Evolutionary conservation across 106 monocot genomes (phyloP), one percentile per base, ranked within the genome.

Genomic region (Apostasia ramifera): DNA sequence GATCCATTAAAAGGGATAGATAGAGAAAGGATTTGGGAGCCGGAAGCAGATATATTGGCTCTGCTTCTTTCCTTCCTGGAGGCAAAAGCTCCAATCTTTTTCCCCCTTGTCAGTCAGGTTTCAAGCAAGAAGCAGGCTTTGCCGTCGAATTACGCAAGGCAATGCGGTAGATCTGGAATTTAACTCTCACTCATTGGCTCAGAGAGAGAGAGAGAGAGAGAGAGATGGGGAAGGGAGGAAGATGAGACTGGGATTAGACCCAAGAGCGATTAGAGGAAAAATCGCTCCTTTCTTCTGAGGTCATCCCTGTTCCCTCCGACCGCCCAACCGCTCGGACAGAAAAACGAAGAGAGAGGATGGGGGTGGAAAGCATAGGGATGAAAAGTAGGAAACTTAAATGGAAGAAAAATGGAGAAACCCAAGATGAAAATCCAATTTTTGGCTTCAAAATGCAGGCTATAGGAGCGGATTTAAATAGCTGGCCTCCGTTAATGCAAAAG

Each of bases 111-210:
- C 44, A 1, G 44, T 45, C 44, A 1, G 45, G 8, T 45, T 63
- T 63, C 45, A 63, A 63, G 45, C 62, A 10, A 8, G 62, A 44
- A 44, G 45, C n/a, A 12, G 45, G 42, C 62, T 63, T 63, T 45
- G 45, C 62, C 8, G 62, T 47, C 47, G 48, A 49, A 65, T 65
- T 3, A 48, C 46, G 48, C 65, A 48, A 65, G 65, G 47, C 26
- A 65, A 65, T 65, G 65, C n/a, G 65, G 65, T 26, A 48, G 48
- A 48, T 46, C 26, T 65, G 65, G 65, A 65, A 1, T 65, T 46
- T 49, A 46, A 65, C 26, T 49, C n/a, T 49, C n/a, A 26, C 64
- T 44, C 64, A 15, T 65, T 47, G 47, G 47, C 2, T 8, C 45
- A 63, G 12, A 63, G 4, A n/a, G 4, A n/a, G 44, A 63, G 61